phyloP scores from a whole-genome alignment of 768 basidiomycete species.

The Suillus subalutaceus region DNA sequence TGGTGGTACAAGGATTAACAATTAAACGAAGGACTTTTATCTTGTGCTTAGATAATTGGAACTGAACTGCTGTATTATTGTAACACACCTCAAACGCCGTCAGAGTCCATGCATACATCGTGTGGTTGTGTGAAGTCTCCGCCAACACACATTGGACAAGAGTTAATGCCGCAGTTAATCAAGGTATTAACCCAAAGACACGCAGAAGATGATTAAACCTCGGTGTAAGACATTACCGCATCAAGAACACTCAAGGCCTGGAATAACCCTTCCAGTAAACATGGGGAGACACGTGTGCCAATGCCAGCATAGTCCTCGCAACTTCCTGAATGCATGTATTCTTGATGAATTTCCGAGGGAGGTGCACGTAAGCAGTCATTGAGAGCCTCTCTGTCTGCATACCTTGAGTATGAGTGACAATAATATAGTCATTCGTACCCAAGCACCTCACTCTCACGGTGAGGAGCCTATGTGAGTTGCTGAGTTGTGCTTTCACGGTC shows the following conservation, averaged over 20 bases:
- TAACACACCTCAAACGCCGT: neutral
- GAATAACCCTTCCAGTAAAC: too few species aligned
- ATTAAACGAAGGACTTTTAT: neutral
- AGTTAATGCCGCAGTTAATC: neutral
- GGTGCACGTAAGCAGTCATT: too few species aligned
- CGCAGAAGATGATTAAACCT: too few species aligned
- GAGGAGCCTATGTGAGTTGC: neutral
- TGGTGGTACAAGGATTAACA: neutral
- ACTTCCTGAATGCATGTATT: too few species aligned
- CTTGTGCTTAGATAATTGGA: neutral
- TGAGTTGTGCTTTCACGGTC: neutral
- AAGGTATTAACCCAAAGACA: neutral
- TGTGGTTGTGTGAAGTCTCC: neutral
- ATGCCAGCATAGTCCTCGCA: too few species aligned
- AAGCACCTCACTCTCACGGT: neutral
- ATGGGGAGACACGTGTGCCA: too few species aligned
- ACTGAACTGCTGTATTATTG: neutral
- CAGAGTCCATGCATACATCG: neutral
- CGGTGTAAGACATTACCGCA: neutral
- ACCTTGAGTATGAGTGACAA: neutral
- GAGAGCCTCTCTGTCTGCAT: too few species aligned
- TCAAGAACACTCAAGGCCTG: too few species aligned
- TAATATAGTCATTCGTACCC: neutral
- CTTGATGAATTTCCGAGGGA: too few species aligned
- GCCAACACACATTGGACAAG: neutral